These are phyloP conservation scores for Coriolopsis trogii DNA, from an alignment of 1,284 basidiomycete genomes.

Conservation along the genomic window DNA sequence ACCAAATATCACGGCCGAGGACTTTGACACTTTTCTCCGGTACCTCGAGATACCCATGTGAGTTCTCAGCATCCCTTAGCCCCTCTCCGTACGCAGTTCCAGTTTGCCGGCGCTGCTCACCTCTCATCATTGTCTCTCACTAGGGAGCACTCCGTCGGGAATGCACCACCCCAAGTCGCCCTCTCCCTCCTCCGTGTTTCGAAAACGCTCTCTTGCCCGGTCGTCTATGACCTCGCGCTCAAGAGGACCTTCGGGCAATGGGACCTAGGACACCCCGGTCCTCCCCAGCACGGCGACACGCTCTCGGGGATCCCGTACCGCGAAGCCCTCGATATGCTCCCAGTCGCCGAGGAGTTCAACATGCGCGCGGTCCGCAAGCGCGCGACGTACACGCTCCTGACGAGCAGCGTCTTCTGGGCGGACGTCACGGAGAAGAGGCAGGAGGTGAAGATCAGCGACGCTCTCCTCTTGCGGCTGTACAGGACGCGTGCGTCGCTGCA, in stretches of 20 bases:
- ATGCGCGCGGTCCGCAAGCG: background rate
- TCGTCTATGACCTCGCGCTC: background rate
- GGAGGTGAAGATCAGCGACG: background rate
- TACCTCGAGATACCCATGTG: too few species aligned
- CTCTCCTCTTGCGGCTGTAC: conserved; percentile 24
- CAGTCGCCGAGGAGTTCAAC: background rate
- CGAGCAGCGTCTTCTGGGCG: background rate
- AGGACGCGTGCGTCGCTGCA: conserved; percentile 24
- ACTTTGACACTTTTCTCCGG: too few species aligned
- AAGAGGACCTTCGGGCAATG: background rate
- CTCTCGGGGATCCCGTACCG: background rate
- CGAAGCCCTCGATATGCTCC: background rate
- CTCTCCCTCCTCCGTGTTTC: background rate
- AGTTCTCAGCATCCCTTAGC: too few species aligned
- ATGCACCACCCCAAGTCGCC: background rate
- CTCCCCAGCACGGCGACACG: background rate
- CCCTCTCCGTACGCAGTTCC: too few species aligned
- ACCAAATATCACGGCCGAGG: too few species aligned
- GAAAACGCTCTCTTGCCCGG: background rate
- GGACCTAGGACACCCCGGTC: background rate
- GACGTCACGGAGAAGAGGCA: background rate
- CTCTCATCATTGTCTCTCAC: background rate
- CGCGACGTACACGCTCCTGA: background rate
- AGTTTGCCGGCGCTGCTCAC: background rate
- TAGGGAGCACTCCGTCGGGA: background rate